Conservation (phyloP, 208 protist species). For the Wallacemonas sp. region DNA sequence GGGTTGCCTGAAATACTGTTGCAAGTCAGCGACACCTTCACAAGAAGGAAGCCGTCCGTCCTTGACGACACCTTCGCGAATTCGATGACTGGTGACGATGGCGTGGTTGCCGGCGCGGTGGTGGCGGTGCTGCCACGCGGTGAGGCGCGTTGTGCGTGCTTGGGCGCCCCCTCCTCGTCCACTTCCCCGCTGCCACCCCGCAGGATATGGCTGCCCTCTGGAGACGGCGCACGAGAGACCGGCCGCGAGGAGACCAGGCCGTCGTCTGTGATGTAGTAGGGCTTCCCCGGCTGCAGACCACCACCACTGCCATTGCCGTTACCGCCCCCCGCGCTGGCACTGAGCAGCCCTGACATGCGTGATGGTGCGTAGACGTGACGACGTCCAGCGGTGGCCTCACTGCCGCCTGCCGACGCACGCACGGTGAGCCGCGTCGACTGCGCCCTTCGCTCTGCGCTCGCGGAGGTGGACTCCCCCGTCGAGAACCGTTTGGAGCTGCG, state of each 20-base stretch:
- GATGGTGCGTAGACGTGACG: neutral
- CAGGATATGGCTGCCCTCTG: slow-evolving; percentile 2
- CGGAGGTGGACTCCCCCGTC: neutral
- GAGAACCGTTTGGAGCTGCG: no score
- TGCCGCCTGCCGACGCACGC: neutral
- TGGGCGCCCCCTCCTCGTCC: neutral
- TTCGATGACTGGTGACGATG: neutral
- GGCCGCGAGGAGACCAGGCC: neutral
- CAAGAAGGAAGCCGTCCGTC: slow-evolving; percentile 49
- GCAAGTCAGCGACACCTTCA: slow-evolving; percentile 47
- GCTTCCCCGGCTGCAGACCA: neutral
- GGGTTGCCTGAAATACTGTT: slow-evolving; percentile 74
- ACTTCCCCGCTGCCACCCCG: neutral
- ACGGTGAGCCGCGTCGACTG: neutral
- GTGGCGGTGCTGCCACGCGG: neutral
- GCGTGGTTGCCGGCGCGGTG: no score
- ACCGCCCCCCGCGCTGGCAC: neutral
- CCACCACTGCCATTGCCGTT: neutral
- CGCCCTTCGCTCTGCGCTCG: neutral
- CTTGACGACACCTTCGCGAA: slow-evolving; percentile 9
- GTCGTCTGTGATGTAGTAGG: neutral
- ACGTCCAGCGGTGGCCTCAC: neutral
- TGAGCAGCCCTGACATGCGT: slow-evolving; percentile 6
- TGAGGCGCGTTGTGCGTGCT: no score
- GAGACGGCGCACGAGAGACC: neutral